phyloP scores from a whole-genome alignment of 495 filamentous ascomycete species.

The Jackrogersella multiformis region DNA sequence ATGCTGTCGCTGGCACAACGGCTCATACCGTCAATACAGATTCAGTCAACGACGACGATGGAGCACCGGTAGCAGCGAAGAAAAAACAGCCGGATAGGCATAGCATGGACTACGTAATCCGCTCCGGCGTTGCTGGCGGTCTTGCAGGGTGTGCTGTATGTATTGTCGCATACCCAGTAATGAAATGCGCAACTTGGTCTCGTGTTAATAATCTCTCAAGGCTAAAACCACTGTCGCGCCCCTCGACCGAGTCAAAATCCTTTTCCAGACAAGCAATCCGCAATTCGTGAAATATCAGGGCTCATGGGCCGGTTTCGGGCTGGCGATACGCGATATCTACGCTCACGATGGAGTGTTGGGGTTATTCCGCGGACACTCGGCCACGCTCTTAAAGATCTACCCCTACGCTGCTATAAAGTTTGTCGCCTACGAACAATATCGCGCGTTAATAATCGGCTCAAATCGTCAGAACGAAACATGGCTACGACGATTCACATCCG shows the following conservation, averaged over 20 bases:
- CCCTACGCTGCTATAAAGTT: constrained; percentile 98
- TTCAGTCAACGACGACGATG: constrained; percentile 53
- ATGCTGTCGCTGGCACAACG: constrained; percentile 32
- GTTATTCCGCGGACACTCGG: constrained; percentile 91
- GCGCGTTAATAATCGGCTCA: constrained; percentile 73
- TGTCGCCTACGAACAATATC: constrained; percentile 95
- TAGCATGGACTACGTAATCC: constrained; percentile 81
- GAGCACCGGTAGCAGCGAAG: constrained; percentile 47
- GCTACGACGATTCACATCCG: constrained; percentile 77
- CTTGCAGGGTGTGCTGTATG: constrained; percentile 86
- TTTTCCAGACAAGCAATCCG: constrained; percentile 95
- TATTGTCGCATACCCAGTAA: constrained; percentile 28
- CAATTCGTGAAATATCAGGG: constrained; percentile 92
- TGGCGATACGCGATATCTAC: constrained; percentile 86
- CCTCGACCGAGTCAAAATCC: constrained; percentile 97
- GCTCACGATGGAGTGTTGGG: constrained; percentile 74
- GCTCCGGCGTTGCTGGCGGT: constrained; percentile 85
- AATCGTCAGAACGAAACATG: constrained; percentile 77
- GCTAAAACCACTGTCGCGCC: constrained; percentile 96
- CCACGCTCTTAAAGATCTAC: constrained; percentile 92
- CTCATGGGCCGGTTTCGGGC: constrained; percentile 80
- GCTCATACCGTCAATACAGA: constrained; percentile 31
- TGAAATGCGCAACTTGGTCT: not conserved
- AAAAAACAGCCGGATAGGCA: constrained; percentile 65
- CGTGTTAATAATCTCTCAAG: constrained; percentile 53